Percentiles rank a stretch among this genome's conserved stretches.
phyloP scores from a whole-genome alignment of 164 flowering plant genomes.

The Vitis riparia region DNA sequence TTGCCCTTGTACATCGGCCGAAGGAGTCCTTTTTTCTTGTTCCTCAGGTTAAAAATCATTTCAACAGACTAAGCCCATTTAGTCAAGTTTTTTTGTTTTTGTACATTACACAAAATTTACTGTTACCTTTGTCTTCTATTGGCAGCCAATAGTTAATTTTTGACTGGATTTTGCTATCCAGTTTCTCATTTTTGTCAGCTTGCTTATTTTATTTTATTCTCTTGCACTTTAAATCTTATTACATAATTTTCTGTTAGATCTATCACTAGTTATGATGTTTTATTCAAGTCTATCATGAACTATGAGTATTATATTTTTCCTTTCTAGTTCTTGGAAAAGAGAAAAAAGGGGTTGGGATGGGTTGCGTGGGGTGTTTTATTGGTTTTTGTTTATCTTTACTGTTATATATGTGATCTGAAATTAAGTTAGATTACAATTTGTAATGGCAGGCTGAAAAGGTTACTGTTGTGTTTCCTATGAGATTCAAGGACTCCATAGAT shows the following conservation, averaged over 20 bases:
- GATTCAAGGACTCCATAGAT: constrained; percentile 85
- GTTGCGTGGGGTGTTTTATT: not conserved
- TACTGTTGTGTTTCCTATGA: constrained; percentile 87
- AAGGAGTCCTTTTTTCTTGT: constrained; percentile 83
- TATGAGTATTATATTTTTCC: no score
- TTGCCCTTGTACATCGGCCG: constrained; percentile 92
- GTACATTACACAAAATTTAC: no score
- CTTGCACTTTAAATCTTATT: no score
- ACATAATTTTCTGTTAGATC: no score
- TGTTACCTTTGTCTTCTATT: not conserved
- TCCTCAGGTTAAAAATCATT: constrained; percentile 63
- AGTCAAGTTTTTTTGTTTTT: not conserved
- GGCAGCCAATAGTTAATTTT: not conserved
- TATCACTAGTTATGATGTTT: no score
- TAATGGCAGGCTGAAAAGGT: constrained; percentile 81
- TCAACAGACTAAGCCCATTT: not conserved
- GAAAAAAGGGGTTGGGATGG: no score
- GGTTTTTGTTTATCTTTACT: not conserved
- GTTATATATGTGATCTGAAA: not conserved
- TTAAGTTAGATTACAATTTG: not conserved
- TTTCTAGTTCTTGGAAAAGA: no score
- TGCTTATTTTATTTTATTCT: not conserved
- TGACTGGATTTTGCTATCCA: no score
- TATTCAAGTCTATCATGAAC: no score
- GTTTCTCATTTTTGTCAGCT: not conserved